Evolutionary conservation across 352 stramenopile genomes (phyloP), one percentile per base, ranked within the genome.

Genomic region (Phytophthora colocasiae): DNA sequence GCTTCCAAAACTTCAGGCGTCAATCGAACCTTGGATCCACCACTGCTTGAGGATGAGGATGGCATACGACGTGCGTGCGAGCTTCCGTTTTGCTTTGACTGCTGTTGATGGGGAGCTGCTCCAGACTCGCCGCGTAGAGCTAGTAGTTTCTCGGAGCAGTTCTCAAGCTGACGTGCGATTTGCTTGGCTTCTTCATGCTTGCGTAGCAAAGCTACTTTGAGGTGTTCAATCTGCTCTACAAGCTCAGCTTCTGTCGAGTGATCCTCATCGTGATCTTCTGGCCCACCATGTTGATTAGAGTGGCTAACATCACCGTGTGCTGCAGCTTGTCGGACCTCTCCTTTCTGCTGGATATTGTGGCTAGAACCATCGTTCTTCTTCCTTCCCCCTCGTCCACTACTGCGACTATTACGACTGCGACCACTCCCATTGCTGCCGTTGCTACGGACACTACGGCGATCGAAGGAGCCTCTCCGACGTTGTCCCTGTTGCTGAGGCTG

Each of bases 101-200:
- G 51, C 14, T 69, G 60, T 11, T 73, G 58, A 4, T 48, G 45
- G 29, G 46, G 14, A 4, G n/a, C 7, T 7, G 52, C 38, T 31
- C 2, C 29, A 46, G 47, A 47, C n/a, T 74, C 63, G 15, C 63
- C 58, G 47, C 77, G 76, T 6, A 85, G 24, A n/a, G 72, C 39
- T n/a, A 80, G 40, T 12, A 90, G 78, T 52, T 83, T 83, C 24
- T 85, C 78, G 11, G 83, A 77, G 44, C 61, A 89, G 32, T 69
- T 58, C 36, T 89, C 80, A 26, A 90, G 65, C 26, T 87, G 77
- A 1, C 78, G 71, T 8, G 80, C 80, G 40, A 90, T 87, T 49
- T 87, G 75, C 54, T 87, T 89, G 11, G 78, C 80, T 66, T 95
- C 87, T 75, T 95, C 85, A 48, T 93, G 78, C 52, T 95, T 95